These are phyloP conservation scores for Calonectria montana DNA, from an alignment of 2,329 filamentous ascomycete genomes.

Conservation along the genomic window DNA sequence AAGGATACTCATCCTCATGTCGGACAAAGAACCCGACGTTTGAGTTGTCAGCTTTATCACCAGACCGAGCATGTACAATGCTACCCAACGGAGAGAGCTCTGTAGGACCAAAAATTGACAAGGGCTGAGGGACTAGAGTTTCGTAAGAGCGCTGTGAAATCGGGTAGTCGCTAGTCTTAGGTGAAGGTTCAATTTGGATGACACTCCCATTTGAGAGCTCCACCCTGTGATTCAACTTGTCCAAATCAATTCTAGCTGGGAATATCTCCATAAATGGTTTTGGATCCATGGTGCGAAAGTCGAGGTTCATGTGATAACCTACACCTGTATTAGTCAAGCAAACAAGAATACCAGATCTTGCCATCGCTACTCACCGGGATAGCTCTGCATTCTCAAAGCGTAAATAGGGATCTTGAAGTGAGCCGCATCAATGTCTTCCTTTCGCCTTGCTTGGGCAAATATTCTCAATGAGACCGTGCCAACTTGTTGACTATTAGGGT, in stretches of 20 bases:
- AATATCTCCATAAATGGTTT: constrained; percentile 58
- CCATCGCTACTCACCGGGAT: constrained; percentile 35
- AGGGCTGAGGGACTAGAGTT: constrained; percentile 38
- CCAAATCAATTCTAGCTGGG: constrained; percentile 47
- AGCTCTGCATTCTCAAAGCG: constrained; percentile 54
- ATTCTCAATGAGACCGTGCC: constrained; percentile 61
- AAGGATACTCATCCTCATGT: constrained; percentile 56
- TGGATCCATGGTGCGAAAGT: constrained; percentile 56
- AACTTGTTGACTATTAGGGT: constrained; percentile 57
- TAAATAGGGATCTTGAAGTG: constrained; percentile 54
- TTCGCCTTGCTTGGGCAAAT: constrained; percentile 56
- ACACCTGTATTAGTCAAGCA: neutral
- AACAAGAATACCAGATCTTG: neutral
- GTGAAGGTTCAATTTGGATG: constrained; percentile 34
- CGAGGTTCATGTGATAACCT: constrained; percentile 57
- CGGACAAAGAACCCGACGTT: constrained; percentile 61
- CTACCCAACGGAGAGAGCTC: constrained; percentile 44
- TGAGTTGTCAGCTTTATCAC: constrained; percentile 57
- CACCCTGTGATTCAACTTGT: constrained; percentile 43
- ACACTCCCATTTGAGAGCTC: constrained; percentile 39
- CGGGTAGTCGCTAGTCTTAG: constrained; percentile 36
- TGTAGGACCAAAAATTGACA: constrained; percentile 42
- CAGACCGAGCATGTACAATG: constrained; percentile 47
- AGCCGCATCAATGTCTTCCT: constrained; percentile 47
- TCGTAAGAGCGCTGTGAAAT: constrained; percentile 41